Base-by-base conservation (phyloP, 345 rosid genomes). In the Gossypium longicalyx region DNA sequence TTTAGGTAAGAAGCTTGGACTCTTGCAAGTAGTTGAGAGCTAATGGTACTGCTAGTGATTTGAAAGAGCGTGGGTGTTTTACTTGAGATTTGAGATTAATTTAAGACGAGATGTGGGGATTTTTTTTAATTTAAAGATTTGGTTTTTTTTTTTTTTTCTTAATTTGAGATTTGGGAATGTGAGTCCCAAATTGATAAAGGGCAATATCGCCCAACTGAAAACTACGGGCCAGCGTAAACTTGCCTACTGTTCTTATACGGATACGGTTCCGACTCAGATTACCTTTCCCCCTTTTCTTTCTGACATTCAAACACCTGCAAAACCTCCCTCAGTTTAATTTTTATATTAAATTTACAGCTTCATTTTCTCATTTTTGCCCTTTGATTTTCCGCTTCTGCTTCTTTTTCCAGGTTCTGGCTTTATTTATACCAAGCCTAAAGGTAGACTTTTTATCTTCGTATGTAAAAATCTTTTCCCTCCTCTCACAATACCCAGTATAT, bases 371-470 rank as follows among this genome's bases (percentile, higher is more conserved):
- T 11, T 25, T 69, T 68, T 65, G 45, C 23, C 60, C 72, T 69
- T 51, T 0, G 10, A 69, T 70, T 29, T 70, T 60, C 59, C 23
- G 7, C 27, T 27, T 11, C 73, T 27, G 59, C 38, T 19, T 69
- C 59, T 12, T 25, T 27, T 25, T 2, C 45, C 12, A 51, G 16
- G 43, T 57, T 25, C 72, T 19, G 20, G 43, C 73, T 29, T 27
- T 51, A 20, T 70, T 52, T 70, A 70, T 70, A 70, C 60, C 61
- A 52, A n/a, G n/a, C 61, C 47, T 57, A 27, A 17, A 27, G 73
- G 20, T 47, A 7, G 56, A 22, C 27, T 47, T 13, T 47, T 67
- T 22, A 34, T 22, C 41, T 47, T 2, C n/a, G 58, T 53, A 53
- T 58, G 19, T 17, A 27, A 2, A 29, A 27, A 51, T 9, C 4